phyloP scores from a whole-genome alignment of 2,329 filamentous ascomycete species.

The Aspergillus fischeri region DNA sequence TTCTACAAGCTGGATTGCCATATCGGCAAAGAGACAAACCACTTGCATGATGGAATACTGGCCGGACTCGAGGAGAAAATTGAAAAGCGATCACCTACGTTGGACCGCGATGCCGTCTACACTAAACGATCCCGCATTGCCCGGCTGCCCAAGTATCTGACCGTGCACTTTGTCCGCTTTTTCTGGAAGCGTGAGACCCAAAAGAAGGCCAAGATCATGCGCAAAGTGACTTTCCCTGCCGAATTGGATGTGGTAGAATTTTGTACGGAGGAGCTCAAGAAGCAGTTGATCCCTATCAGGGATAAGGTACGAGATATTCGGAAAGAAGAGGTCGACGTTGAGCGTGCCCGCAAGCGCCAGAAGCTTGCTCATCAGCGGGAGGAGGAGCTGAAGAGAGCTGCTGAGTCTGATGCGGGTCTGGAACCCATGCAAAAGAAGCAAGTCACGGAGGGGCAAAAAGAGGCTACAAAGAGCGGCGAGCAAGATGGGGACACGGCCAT shows the following conservation, averaged over 20 bases:
- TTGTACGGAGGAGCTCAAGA: constrained; percentile 84
- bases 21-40: constrained; percentile 82
- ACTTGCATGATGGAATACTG: constrained; percentile 81
- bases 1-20: constrained; percentile 97
- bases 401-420: constrained; percentile 24
- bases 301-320: constrained; percentile 93
- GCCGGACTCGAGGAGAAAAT: constrained; percentile 81
- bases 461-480: constrained; percentile 46
- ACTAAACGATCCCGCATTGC: constrained; percentile 90
- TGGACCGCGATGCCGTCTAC: constrained; percentile 76
- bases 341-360: constrained; percentile 86
- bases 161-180: constrained; percentile 96
- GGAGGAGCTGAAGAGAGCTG: constrained; percentile 46
- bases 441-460: constrained; percentile 48
- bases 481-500: constrained; percentile 69
- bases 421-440: constrained; percentile 48
- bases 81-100: constrained; percentile 76
- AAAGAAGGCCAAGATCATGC: constrained; percentile 99
- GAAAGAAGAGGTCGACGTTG: constrained; percentile 91
- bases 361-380: constrained; percentile 63
- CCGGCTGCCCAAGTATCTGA: constrained; percentile 87
- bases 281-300: constrained; percentile 80
- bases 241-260: constrained; percentile 93
- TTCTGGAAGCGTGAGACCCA: constrained; percentile 94
- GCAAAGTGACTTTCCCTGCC: constrained; percentile 92